Percentiles rank a stretch among this genome's conserved stretches.
Conservation (phyloP, 2,329 filamentous ascomycete species). For the Peltaster fructicola region DNA sequence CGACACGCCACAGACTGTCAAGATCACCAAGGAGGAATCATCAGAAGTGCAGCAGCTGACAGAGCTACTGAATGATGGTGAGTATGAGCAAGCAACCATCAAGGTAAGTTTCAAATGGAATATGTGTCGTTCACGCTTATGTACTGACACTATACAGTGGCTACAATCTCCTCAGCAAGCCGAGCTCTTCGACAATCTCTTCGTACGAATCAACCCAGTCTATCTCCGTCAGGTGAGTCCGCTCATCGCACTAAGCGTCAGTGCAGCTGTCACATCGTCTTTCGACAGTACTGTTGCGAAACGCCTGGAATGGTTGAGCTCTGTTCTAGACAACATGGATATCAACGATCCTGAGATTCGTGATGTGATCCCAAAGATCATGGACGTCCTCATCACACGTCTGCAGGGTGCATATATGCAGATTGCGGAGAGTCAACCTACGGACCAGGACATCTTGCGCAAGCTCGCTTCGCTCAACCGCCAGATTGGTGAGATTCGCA, state of each 20-base stretch:
- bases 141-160: constrained; percentile 26
- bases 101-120: constrained; percentile 11
- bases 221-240: constrained; percentile 39
- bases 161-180: constrained; percentile 41
- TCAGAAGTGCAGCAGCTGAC: constrained; percentile 46
- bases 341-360: constrained; percentile 28
- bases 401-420: constrained; percentile 40
- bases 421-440: constrained; percentile 34
- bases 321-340: constrained; percentile 37
- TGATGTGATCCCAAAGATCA: constrained; percentile 40
- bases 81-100: constrained; percentile 30
- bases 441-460: constrained; percentile 27
- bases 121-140: no score
- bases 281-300: constrained; percentile 35
- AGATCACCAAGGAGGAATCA: no score
- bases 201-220: constrained; percentile 37
- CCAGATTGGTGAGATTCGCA: constrained; percentile 13
- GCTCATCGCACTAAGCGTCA: constrained; percentile 42
- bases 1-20: constrained; percentile 24
- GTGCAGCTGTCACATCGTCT: constrained; percentile 41
- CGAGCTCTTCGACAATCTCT: constrained; percentile 44
- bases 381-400: constrained; percentile 40
- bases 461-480: constrained; percentile 14
- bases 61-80: constrained; percentile 40
- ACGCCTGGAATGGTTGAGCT: constrained; percentile 41